Evolutionary conservation across 495 filamentous ascomycete genomes (phyloP), one percentile per base, ranked within the genome.

Genomic region (Haplographium delicatum): DNA sequence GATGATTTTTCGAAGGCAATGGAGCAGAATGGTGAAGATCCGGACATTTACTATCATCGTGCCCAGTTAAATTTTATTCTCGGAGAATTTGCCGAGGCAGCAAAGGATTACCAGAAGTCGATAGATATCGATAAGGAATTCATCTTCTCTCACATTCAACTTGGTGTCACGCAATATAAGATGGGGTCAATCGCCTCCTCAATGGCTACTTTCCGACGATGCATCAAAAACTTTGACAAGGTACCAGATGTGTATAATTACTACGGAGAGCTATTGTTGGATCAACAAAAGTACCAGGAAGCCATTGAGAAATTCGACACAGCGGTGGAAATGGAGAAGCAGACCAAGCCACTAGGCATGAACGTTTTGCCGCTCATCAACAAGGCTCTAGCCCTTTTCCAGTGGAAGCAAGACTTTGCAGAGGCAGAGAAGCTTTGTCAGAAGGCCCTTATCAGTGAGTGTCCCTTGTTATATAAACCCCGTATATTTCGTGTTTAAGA

Each of bases 161-260:
- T 99, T 44, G 93, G 93, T 70, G 93, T 99, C 33, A 99, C 93
- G 38, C 93, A 99, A 70, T 99, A 99, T 72, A 99, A 99, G 82
- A 94, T 96, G 89, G 94, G 93, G 49, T 96, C 89, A 8, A 86
- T 97, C 41, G 93, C 93, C 3, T 96, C 91, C 5, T 95, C 91
- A 22, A 97, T 96, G 89, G 89, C 94, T 11, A 97, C 94, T 5
- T 99, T 99, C 81, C 78, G 93, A 53, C 78, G 91, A 25, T 95
- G 90, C 63, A 91, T 96, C 61, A 99, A 97, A 85, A 95, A 94
- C 70, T 99, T 99, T 61, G 87, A 89, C 55, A 86, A 88, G 56
- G 89, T 91, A 7, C 91, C 93, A 4, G 93, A 99, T 64, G 93
- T 99, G 2, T 99, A 97, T 74, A 99, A 99, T 74, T 99, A 97